A percentile compares a stretch with the other conserved stretches of the same genome.
phyloP scores from a whole-genome alignment of 2,329 filamentous ascomycete genomes.

The Colletotrichum neosansevieriae region DNA sequence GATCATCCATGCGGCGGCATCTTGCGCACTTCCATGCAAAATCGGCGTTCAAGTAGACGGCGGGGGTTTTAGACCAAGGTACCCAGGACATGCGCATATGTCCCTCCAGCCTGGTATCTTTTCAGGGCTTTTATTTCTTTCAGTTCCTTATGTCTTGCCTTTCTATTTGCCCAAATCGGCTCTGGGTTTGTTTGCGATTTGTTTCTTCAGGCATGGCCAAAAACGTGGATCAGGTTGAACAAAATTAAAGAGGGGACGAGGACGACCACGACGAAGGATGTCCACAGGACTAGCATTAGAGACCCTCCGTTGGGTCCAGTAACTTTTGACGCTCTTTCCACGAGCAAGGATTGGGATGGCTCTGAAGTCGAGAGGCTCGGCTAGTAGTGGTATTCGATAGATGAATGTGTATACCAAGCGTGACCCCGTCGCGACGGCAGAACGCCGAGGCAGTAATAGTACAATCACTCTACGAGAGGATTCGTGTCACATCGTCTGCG shows the following conservation, averaged over 20 bases:
- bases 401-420: slow-evolving; percentile 32
- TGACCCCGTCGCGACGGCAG: slow-evolving; percentile 14
- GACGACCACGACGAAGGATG: slow-evolving; percentile 34
- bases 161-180: slow-evolving; percentile 26
- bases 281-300: slow-evolving; percentile 33
- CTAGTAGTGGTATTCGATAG: slow-evolving; percentile 28
- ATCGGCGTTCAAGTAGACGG: slow-evolving; percentile 40
- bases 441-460: slow-evolving; percentile 30
- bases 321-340: slow-evolving; percentile 31
- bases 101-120: slow-evolving; percentile 30
- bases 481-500: no score
- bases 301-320: slow-evolving; percentile 32
- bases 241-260: slow-evolving; percentile 37
- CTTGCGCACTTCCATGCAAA: slow-evolving; percentile 36
- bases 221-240: slow-evolving; percentile 39
- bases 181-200: slow-evolving; percentile 28
- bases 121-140: slow-evolving; percentile 9
- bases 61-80: slow-evolving; percentile 33
- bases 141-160: slow-evolving; percentile 9
- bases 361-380: slow-evolving; percentile 16
- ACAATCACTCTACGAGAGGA: slow-evolving; percentile 16
- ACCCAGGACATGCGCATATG: slow-evolving; percentile 20
- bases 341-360: slow-evolving; percentile 25
- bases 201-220: slow-evolving; percentile 34
- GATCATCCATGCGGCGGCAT: slow-evolving; percentile 35